Evolutionary conservation across 306 rosid genomes (phyloP), one percentile per base, ranked within the genome.

Genomic region (Fagus sylvatica): DNA sequence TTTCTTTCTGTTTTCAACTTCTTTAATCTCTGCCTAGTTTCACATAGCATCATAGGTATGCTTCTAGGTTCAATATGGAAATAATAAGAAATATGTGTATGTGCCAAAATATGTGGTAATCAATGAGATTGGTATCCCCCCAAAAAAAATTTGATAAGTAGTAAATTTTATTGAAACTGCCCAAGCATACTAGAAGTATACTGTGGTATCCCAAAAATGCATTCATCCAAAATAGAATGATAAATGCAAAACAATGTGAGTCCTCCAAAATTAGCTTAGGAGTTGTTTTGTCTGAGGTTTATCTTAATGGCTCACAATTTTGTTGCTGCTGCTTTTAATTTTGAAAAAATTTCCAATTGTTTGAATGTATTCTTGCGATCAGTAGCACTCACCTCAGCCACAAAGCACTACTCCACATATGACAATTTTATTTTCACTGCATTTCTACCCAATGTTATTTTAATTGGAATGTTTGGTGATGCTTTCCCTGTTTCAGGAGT

Each of bases 401-500:
- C 8, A 33, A 7, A 32, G 12, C 28, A 39, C 40, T 1, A 12
- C 69, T 37, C 48, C n/a, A 37, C 46, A 6, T 37, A 16, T 37
- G 40, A 66, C 43, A 2, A 22, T 16, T 4, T 9, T 56, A 16
- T 22, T 28, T 7, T 16, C 2, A 34, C 49, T 39, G 33, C 46
- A 32, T 5, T 34, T 66, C 51, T 22, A 40, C 55, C 51, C 80
- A 66, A 61, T 43, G 39, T 39, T 51, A 41, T 54, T 60, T 80
- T 61, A 46, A 74, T 56, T 53, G 55, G 22, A 48, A 54, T 36
- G 43, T 49, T 37, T 75, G 53, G 34, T 69, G 74, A 11, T 74
- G 22, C 0, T 42, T 75, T 68, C 32, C 70, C 70, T 69, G 15
- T 78, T 66, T 76, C 81, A 95, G 99, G 94, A 79, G 41, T 78